Base-by-base conservation (phyloP, 495 filamentous ascomycete species). In the Physcia stellaris region DNA sequence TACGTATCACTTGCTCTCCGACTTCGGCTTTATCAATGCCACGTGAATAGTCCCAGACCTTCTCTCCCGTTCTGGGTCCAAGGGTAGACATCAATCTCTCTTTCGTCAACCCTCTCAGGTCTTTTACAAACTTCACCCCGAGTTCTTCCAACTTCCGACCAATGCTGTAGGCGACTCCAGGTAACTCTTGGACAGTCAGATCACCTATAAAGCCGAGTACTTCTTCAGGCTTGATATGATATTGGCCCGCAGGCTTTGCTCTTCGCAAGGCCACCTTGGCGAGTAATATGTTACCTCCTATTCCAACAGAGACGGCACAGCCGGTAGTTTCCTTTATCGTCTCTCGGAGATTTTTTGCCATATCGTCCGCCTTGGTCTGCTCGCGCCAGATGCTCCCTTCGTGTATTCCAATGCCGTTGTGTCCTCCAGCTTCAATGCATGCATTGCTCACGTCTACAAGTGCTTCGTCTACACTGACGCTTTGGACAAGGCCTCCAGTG, bases 381-480 rank as follows among this genome's bases (percentile, higher is more conserved):
- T 98, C 90, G 20, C 75, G 67, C 64, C 79, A 78, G 4, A 86
- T 71, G 27, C 75, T 83, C 0, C 75, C 80, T 51, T 92, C 83
- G 15, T 66, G 65, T 10, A 80, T 52, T 3, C 72, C 72, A n/a
- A 62, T 60, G 10, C 82, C 83, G 43, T 80, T 71, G 2, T 78
- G 79, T 2, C 76, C 80, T 18, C 75, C 73, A 4, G 67, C 73
- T 9, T 70, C 60, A 22, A 86, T 55, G 45, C 86, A 82, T 13
- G 79, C 51, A 1, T 58, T 56, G 18, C 79, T 83, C 34, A 86
- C 62, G 53, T 95, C 87, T 7, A 94, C 60, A 10, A 95, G 67
- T 5, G 84, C 90, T 56, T 98, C 90, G 48, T 98, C 90, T 37
- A 98, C 81, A 45, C 90, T 96, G 19, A 96, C 86, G 51, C 90